Evolutionary conservation across 108 stramenopile genomes (phyloP), one percentile per base, ranked within the genome.

Genomic region (Nannochloropsis granulata): DNA sequence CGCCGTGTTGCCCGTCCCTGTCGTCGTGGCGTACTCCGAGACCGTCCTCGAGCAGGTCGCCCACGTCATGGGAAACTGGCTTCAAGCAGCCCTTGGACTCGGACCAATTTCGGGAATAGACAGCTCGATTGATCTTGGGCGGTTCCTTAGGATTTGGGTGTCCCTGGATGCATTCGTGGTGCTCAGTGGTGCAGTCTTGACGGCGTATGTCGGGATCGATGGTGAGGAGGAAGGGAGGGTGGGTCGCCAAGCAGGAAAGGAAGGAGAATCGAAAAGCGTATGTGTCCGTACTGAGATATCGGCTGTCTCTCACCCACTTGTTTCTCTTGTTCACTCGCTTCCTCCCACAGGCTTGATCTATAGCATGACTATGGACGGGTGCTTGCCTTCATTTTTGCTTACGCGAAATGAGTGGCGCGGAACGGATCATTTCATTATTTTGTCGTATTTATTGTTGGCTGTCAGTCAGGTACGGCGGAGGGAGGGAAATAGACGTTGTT

Each of bases 151-250:
- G 11, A 71, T 71, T 7, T 71, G 56, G 79, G 82, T 93, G 16
- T 85, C 81, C 8, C 19, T 93, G 8, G 92, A 93, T 78, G 92
- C 92, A 13, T 90, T 93, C 79, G 86, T 91, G 25, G 91, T 93
- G 0, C 44, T 93, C 23, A 87, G 89, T 8, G 92, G 91, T 2
- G 92, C 90, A 8, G 83, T 92, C 10, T 80, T 93, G 71, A 93
- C 92, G 10, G 78, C 91, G 21, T 93, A 84, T 45, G 90, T 93
- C 23, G 92, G 92, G n/a, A 91, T 93, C 14, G 85, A 87, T 56
- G 92, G 92, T 13, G 5, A 34, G 34, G 34, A 34, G 5, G 34
- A 34, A 34, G 34, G 5, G 2, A 5, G 34, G 34, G 5, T 34
- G 34, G 34, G 34, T 34, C 34, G 34, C 5, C 34, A 34, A 34